A percentile compares a stretch with the other conserved stretches of the same genome.
Evolutionary conservation across 768 basidiomycete genomes (phyloP).

Genomic region (Gautieria morchelliformis): DNA sequence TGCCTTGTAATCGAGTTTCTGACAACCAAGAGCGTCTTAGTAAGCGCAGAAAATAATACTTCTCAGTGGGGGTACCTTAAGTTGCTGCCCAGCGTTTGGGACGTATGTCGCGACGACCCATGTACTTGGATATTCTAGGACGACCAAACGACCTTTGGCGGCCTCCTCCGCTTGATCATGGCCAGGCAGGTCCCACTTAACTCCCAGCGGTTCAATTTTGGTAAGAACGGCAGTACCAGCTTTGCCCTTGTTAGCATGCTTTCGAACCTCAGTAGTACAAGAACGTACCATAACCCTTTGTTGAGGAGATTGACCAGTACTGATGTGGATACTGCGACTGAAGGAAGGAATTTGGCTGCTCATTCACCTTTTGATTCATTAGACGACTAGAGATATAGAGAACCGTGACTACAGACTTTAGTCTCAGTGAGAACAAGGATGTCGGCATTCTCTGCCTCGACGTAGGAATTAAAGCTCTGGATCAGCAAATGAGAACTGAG

Average conservation of each 20-base stretch:
- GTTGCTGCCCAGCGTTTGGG: slow-evolving; percentile 66
- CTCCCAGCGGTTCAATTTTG: slow-evolving; percentile 60
- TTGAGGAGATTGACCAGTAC: slow-evolving; percentile 68
- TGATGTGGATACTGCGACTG: slow-evolving; percentile 52
- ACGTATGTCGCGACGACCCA: slow-evolving; percentile 78
- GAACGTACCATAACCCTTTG: slow-evolving; percentile 67
- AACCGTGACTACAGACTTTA: slow-evolving; percentile 38
- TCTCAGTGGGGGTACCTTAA: slow-evolving; percentile 44
- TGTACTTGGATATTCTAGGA: slow-evolving; percentile 64
- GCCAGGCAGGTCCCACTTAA: slow-evolving; percentile 60
- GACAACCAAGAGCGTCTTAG: slow-evolving; percentile 1
- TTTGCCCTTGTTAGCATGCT: slow-evolving; percentile 18
- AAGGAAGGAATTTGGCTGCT: slow-evolving; percentile 52
- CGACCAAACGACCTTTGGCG: slow-evolving; percentile 71
- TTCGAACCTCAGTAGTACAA: neutral
- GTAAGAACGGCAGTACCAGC: slow-evolving; percentile 78
- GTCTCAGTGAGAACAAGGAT: slow-evolving; percentile 80
- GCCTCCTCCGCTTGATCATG: slow-evolving; percentile 48
- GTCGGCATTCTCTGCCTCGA: slow-evolving; percentile 82
- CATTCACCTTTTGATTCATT: slow-evolving; percentile 47
- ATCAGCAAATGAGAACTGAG: neutral
- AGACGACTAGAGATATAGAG: neutral
- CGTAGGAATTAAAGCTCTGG: slow-evolving; percentile 72
- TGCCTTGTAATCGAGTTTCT: slow-evolving; percentile 73
- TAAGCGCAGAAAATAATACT: neutral